A percentile compares a stretch with the other conserved stretches of the same genome.
Conservation (phyloP, 257 asterid species). For the Rehmannia glutinosa region DNA sequence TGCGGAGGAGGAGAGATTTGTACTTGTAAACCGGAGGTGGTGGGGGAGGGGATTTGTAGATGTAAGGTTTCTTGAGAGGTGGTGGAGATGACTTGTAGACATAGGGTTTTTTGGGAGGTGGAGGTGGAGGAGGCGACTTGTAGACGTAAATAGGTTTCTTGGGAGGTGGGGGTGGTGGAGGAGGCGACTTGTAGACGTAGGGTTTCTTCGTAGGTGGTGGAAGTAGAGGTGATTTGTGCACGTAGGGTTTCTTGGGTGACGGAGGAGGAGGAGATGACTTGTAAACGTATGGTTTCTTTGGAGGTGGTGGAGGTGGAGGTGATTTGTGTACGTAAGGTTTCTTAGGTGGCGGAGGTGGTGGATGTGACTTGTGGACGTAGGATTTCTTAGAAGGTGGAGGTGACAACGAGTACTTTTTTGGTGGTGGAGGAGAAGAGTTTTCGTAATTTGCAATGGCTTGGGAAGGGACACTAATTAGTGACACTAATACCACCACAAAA, state of each 20-base stretch:
- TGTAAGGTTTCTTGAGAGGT: neutral
- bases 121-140: neutral
- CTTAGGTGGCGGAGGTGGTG: neutral
- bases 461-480: neutral
- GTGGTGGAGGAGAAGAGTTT: neutral
- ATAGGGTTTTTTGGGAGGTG: neutral
- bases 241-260: neutral
- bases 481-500: neutral
- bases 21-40: neutral
- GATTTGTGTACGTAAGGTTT: neutral
- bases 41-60: neutral
- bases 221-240: neutral
- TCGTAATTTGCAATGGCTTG: neutral
- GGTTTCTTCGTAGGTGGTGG: neutral
- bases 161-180: neutral
- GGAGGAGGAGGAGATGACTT: neutral
- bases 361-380: neutral
- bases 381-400: neutral
- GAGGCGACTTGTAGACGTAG: too few species aligned
- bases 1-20: slow-evolving; percentile 18
- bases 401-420: neutral
- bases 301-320: neutral
- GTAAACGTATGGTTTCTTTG: neutral
- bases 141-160: too few species aligned
- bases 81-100: neutral